phyloP scores from a whole-genome alignment of 1,284 basidiomycete genomes.

The Psilocybe mexicana region DNA sequence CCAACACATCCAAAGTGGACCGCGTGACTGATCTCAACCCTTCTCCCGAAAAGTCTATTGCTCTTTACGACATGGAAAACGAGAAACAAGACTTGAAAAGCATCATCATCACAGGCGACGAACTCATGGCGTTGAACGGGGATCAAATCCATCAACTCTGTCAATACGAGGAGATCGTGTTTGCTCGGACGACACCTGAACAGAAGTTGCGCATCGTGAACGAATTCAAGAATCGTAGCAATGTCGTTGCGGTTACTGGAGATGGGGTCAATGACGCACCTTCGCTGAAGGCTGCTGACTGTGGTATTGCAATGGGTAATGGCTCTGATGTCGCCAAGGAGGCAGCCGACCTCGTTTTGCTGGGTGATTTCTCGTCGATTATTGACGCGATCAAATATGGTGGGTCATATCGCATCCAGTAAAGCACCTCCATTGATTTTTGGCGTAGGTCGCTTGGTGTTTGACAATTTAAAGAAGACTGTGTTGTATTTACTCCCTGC shows the following conservation, averaged over 20 bases:
- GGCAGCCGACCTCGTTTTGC: slow-evolving; percentile 50
- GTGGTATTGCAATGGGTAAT: slow-evolving; percentile 56
- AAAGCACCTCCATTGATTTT: neutral
- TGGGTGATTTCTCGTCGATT: slow-evolving; percentile 52
- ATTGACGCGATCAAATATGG: slow-evolving; percentile 52
- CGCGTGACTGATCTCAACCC: slow-evolving; percentile 38
- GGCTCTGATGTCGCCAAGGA: slow-evolving; percentile 53
- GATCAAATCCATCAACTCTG: slow-evolving; percentile 23
- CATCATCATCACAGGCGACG: slow-evolving; percentile 52
- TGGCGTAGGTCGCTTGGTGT: slow-evolving; percentile 54
- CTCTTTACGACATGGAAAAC: slow-evolving; percentile 29
- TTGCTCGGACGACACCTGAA: slow-evolving; percentile 73
- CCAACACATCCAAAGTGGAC: slow-evolving; percentile 38
- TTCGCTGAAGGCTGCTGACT: slow-evolving; percentile 55
- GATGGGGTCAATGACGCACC: slow-evolving; percentile 75
- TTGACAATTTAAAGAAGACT: slow-evolving; percentile 67
- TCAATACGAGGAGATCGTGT: slow-evolving; percentile 69
- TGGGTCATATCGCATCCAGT: neutral
- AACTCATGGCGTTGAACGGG: slow-evolving; percentile 40
- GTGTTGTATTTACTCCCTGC: slow-evolving; percentile 50
- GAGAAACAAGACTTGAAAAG: slow-evolving; percentile 31
- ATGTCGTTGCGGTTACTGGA: slow-evolving; percentile 57
- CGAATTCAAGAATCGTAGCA: slow-evolving; percentile 52
- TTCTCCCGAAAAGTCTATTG: slow-evolving; percentile 17
- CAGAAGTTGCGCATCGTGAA: slow-evolving; percentile 74